Conservation (phyloP, 1,284 basidiomycete species). For the Sparassis latifolia region DNA sequence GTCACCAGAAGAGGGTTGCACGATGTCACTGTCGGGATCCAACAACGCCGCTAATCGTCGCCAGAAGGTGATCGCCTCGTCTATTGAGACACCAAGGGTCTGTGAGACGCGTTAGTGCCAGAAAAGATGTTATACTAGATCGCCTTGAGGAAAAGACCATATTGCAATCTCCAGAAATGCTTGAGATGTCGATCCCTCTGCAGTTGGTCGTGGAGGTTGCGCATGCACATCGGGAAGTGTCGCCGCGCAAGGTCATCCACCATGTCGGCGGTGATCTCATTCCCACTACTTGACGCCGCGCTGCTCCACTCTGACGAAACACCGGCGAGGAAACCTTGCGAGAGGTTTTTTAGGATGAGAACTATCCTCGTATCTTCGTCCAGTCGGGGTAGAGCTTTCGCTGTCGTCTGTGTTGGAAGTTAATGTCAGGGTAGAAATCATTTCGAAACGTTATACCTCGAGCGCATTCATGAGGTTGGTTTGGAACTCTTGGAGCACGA, state of each 20-base stretch:
- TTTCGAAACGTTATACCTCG: slow-evolving; percentile 47
- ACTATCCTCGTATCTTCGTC: slow-evolving; percentile 93
- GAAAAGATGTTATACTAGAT: slow-evolving; percentile 4
- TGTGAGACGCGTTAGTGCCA: slow-evolving; percentile 25
- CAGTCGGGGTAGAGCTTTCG: slow-evolving; percentile 85
- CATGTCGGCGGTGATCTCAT: slow-evolving; percentile 88
- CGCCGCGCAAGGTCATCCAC: slow-evolving; percentile 82
- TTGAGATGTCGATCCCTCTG: slow-evolving; percentile 83
- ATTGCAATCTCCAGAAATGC: slow-evolving; percentile 89
- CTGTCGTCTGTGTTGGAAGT: slow-evolving; percentile 58
- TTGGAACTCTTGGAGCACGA: slow-evolving; percentile 88
- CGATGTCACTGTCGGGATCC: too few relatives aligned
- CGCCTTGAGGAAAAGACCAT: slow-evolving; percentile 94
- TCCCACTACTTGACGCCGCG: slow-evolving; percentile 45
- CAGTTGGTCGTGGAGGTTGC: slow-evolving; percentile 79
- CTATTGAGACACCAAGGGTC: slow-evolving; percentile 91
- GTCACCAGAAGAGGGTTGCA: too few relatives aligned
- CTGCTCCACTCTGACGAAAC: slow-evolving; percentile 78
- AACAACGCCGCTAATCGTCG: too few relatives aligned
- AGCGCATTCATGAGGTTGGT: slow-evolving; percentile 71
- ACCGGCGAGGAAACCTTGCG: slow-evolving; percentile 91
- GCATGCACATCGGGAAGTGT: slow-evolving; percentile 97
- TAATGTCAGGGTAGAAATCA: slow-evolving; percentile 2
- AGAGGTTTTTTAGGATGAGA: slow-evolving; percentile 90
- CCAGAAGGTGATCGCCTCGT: slow-evolving; percentile 96